Evolutionary conservation across 192 early-diverging fungal genomes (phyloP), one percentile per base, ranked within the genome.

Genomic region (Thamnidium elegans): DNA sequence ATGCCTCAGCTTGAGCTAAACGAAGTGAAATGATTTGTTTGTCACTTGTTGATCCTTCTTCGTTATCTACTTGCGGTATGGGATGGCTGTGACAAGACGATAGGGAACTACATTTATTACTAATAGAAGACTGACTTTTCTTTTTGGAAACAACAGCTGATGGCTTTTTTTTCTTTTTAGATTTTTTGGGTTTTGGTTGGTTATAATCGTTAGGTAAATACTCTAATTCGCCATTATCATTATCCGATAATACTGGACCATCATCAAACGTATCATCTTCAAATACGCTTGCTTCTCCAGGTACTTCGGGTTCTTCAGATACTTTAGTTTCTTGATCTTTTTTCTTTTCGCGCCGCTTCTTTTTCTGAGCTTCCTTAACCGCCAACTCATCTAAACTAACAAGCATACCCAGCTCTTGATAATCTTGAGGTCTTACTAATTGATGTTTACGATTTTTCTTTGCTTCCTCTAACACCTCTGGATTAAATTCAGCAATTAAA

Each of bases 361-460:
- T 68, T 10, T 62, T 68, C 42, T 19, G 55, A 6, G 7, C 6
- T 17, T 30, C 15, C 14, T 48, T 26, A 26, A 26, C 26, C 26
- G 26, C 13, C 36, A n/a, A 13, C 36, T 63, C 50, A 61, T 52
- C 53, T 13, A 32, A 6, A 43, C 36, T 34, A n/a, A 46, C 62
- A 23, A 68, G n/a, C 31, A 73, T 13, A 21, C 71, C 68, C 9
- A 70, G 44, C 3, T 53, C 20, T 5, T 64, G 46, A 62, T 70
- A 70, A 52, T 73, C 71, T 15, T 73, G 50, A 10, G 66, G 66
- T 1, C 66, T 67, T 7, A 73, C 11, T 7, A 73, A 31, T 14
- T 23, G 47, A 7, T 50, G 60, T 26, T 73, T 62, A 3, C 50
- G 46, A n/a, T 56, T 50, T 14, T 36, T 36, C n/a, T 42, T 55